phyloP scores from a whole-genome alignment of 495 filamentous ascomycete genomes.

The Poronia punctata region DNA sequence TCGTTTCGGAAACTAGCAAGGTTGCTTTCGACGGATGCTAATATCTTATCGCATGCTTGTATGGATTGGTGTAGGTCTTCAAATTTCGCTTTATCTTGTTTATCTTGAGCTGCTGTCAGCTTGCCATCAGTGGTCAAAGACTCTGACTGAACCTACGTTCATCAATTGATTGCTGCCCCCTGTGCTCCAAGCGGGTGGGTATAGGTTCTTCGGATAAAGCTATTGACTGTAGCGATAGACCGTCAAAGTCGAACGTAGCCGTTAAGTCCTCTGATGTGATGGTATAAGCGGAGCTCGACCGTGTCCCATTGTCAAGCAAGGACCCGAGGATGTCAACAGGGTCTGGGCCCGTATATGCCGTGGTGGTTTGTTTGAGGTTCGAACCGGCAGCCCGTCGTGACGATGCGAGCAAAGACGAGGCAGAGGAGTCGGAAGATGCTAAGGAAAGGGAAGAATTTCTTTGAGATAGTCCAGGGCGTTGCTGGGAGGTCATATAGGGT shows the following conservation, averaged over 20 bases:
- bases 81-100: slow-evolving; percentile 80
- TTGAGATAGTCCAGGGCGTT: slow-evolving; percentile 52
- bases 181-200: slow-evolving; percentile 35
- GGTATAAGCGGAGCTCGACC: too few relatives aligned
- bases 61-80: slow-evolving; percentile 89
- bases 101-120: slow-evolving; percentile 46
- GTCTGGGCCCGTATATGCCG: slow-evolving; percentile 53
- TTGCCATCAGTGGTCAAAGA: slow-evolving; percentile 14
- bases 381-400: slow-evolving; percentile 58
- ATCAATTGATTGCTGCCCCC: slow-evolving; percentile 62
- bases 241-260: slow-evolving; percentile 69
- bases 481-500: slow-evolving; percentile 43
- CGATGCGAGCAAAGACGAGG: slow-evolving; percentile 58
- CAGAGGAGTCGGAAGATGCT: slow-evolving; percentile 59
- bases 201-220: slow-evolving; percentile 37
- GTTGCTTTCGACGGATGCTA: slow-evolving; percentile 87
- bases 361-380: slow-evolving; percentile 51
- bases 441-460: slow-evolving; percentile 60
- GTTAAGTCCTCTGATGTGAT: slow-evolving; percentile 38
- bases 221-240: slow-evolving; percentile 67
- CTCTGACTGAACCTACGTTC: slow-evolving; percentile 53
- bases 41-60: slow-evolving; percentile 82
- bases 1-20: slow-evolving; percentile 89
- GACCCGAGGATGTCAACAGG: slow-evolving; percentile 65
- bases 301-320: slow-evolving; percentile 57